Evolutionary conservation across 1,284 basidiomycete species (phyloP).

Genomic region (Pterula multifida): DNA sequence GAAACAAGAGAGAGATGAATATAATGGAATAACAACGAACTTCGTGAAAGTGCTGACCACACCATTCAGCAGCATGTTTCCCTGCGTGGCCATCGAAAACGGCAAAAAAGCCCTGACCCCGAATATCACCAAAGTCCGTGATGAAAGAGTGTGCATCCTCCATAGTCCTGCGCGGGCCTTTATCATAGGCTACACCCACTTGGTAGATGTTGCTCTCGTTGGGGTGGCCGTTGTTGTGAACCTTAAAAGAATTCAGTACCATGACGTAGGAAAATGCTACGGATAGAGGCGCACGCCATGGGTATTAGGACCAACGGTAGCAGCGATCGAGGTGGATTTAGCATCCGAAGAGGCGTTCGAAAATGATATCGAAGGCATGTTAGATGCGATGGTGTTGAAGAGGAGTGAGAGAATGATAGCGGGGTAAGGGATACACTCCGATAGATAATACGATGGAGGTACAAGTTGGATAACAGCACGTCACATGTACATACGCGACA

Average conservation of each 20-base stretch:
- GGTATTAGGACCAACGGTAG: slow-evolving; percentile 35
- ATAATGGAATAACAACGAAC: slow-evolving; percentile 28
- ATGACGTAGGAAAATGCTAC: slow-evolving; percentile 2
- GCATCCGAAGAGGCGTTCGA: slow-evolving; percentile 25
- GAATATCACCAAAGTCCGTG: slow-evolving; percentile 83
- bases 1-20: slow-evolving; percentile 4
- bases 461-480: neutral
- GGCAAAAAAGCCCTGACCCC: slow-evolving; percentile 95
- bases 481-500: neutral
- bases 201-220: slow-evolving; percentile 51
- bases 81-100: slow-evolving; percentile 99
- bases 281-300: slow-evolving; percentile 34
- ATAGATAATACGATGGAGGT: neutral
- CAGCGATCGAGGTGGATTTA: slow-evolving; percentile 40
- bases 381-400: neutral
- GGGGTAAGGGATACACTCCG: neutral
- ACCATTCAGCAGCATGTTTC: slow-evolving; percentile 98
- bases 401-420: neutral
- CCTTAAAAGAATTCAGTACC: slow-evolving; percentile 11
- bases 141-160: slow-evolving; percentile 96
- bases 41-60: slow-evolving; percentile 91
- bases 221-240: slow-evolving; percentile 43
- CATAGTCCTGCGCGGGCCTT: slow-evolving; percentile 88
- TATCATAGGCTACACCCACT: slow-evolving; percentile 88
- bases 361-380: neutral